Evolutionary conservation across 1,284 basidiomycete species (phyloP).

Genomic region (Ceratobasidium sp.): DNA sequence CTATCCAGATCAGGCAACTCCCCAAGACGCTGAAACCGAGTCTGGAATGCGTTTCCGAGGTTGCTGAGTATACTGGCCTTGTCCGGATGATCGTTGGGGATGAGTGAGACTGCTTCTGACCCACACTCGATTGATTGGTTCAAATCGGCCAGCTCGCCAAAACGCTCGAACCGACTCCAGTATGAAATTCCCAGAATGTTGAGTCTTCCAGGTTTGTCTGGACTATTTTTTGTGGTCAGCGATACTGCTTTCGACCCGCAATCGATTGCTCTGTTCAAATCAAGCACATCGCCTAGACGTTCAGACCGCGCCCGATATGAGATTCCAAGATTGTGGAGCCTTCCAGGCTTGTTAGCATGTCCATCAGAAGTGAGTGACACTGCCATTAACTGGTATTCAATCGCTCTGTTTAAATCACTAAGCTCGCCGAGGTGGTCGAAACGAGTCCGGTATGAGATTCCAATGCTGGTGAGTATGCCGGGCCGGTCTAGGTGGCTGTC

Average conservation of each 20-base stretch:
- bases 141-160: background rate
- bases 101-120: background rate
- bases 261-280: background rate
- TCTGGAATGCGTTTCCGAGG: background rate
- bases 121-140: background rate
- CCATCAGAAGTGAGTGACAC: background rate
- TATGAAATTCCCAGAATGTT: no score
- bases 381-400: background rate
- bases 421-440: background rate
- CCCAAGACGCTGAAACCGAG: no score
- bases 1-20: no score
- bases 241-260: background rate
- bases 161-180: no score
- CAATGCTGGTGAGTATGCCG: background rate
- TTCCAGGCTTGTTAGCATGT: background rate
- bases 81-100: background rate
- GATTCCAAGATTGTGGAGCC: background rate
- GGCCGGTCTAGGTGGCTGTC: background rate
- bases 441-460: background rate
- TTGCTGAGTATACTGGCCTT: background rate
- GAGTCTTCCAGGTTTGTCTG: no score
- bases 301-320: background rate
- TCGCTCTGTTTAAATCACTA: background rate
- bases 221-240: background rate
- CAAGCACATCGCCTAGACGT: background rate